Conservation (phyloP, 805 yeast genomes). For the Candida nitratophila region DNA sequence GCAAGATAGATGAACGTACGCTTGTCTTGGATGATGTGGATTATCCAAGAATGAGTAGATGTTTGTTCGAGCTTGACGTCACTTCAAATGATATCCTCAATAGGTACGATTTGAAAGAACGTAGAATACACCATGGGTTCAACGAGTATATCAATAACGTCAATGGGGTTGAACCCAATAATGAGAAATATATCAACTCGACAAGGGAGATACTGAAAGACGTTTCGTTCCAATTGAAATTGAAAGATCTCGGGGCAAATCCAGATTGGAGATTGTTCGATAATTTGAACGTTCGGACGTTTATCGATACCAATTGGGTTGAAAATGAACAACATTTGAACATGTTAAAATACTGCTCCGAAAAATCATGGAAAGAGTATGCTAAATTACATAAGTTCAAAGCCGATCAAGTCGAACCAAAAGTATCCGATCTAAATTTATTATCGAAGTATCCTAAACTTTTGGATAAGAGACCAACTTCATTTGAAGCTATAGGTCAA, state of each 20-base stretch:
- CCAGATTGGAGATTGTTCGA: conserved; percentile 20
- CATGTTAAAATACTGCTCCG: conserved; percentile 24
- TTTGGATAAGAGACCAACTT: conserved; percentile 20
- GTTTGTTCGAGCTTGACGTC: conserved; percentile 68
- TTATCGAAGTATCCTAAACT: conserved; percentile 17
- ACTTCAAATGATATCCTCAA: conserved; percentile 55
- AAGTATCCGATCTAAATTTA: conserved; percentile 3
- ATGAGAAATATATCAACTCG: conserved; percentile 28
- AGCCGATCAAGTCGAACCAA: neutral
- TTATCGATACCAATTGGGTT: conserved; percentile 29
- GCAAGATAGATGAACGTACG: neutral
- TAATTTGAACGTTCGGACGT: conserved; percentile 16
- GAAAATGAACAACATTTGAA: conserved; percentile 30
- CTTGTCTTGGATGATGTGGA: conserved; percentile 23
- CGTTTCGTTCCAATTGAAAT: conserved; percentile 41
- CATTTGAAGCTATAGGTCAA: conserved; percentile 22
- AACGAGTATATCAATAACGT: conserved; percentile 1
- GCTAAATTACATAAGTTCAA: neutral
- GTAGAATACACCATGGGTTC: conserved; percentile 41
- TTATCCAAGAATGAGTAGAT: conserved; percentile 51
- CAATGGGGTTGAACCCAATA: neutral
- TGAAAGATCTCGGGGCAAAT: conserved; percentile 28
- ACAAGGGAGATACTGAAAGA: conserved; percentile 59
- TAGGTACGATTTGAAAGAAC: conserved; percentile 33
- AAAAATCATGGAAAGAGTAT: conserved; percentile 17